Evolutionary conservation across 2,329 filamentous ascomycete genomes (phyloP).

Genomic region (Apiospora pterosperma): DNA sequence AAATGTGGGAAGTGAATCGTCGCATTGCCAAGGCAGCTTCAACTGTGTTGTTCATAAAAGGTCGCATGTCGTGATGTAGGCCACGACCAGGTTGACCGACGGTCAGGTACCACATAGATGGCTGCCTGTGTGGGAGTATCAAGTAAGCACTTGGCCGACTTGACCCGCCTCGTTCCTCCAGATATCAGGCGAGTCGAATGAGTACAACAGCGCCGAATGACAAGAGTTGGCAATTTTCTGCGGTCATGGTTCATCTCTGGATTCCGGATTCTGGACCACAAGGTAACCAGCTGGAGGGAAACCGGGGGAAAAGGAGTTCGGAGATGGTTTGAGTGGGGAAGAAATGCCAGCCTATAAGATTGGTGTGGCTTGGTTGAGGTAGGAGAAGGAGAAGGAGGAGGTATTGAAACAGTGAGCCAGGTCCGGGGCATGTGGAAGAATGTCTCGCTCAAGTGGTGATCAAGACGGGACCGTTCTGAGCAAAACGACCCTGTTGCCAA

Average conservation of each 20-base stretch:
- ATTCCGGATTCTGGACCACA: neutral
- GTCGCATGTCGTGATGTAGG: neutral
- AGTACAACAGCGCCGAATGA: neutral
- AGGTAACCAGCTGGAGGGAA: neutral
- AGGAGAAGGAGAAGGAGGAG: neutral
- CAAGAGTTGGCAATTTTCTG: neutral
- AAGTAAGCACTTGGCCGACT: neutral
- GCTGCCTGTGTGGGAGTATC: neutral
- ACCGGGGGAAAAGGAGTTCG: neutral
- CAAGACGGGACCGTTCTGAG: neutral
- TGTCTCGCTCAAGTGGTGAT: neutral
- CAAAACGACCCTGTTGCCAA: neutral
- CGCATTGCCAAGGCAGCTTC: neutral
- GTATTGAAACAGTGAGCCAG: constrained; percentile 1
- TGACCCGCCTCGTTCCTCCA: neutral
- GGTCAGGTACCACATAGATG: too few species aligned
- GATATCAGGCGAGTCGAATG: neutral
- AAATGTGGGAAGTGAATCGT: neutral
- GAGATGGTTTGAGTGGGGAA: neutral
- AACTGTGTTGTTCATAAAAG: neutral
- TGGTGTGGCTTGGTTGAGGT: neutral
- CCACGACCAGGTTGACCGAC: neutral
- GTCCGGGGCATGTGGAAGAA: constrained; percentile 2
- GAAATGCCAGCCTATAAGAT: neutral
- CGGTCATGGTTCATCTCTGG: neutral